Evolutionary conservation across 495 filamentous ascomycete species (phyloP), one percentile per base, ranked within the genome.

Genomic region (Immersiella caudata): DNA sequence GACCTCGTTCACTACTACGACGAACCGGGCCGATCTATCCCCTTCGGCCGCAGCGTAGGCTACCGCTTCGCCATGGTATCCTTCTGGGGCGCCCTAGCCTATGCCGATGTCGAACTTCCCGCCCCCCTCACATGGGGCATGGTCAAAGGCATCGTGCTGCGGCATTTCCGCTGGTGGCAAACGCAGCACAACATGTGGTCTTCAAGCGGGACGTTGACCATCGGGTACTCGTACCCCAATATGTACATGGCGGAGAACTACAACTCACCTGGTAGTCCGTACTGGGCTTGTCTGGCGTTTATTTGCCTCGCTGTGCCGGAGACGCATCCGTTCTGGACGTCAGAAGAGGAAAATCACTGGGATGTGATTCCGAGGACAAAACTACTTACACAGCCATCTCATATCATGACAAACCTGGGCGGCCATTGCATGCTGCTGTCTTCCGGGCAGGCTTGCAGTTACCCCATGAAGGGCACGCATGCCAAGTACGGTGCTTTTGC

Each of bases 401-500:
- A 93, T 72, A 92, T 94, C 70, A 82, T 84, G 74, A 83, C 79
- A 72, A 78, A 86, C 67, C 82, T 86, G 27, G 87, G 85, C 49
- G 85, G 86, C 26, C 90, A 92, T 74, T 87, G 88, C 46, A 89
- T 91, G 79, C 80, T 93, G 18, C 84, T 94, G 3, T 90, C 87
- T 4, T 90, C 87, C 0, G 91, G 91, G 16, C 90, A 93, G 70
- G 88, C 87, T 36, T 93, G 91, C 79, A 87, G 89, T 75, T 93
- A 93, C 75, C 88, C 90, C 0, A 85, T 93, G 77, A 90, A 88
- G 74, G 90, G 88, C 24, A 91, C 89, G 2, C 90, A 93, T 73
- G 89, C 91, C 65, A 93, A 93, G 71, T 94, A 94, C 76, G 91
- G 91, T 21, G 84, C 86, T 67, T 93, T 93, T 74, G 89, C 90